Base-by-base conservation (phyloP, 1,139 yeast genomes). In the Yamadazyma sp. region DNA sequence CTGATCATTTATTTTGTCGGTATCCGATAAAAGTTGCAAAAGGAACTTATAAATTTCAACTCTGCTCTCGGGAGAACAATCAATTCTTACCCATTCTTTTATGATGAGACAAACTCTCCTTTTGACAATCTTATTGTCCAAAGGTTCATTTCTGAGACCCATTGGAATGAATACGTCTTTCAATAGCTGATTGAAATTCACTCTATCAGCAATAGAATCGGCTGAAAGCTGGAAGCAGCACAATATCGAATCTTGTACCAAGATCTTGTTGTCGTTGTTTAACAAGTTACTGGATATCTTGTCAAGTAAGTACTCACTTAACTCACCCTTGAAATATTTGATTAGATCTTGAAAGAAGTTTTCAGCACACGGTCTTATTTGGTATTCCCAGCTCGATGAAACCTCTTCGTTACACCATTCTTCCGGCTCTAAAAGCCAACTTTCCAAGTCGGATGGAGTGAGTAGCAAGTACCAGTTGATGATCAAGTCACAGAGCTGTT, bases 361-460 rank as follows among this genome's bases (percentile, higher is more conserved):
- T 49, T 89, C 96, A 0, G 96, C 89, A 59, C 96, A 87, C 2
- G 95, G 90, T 38, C 96, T 71, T 6, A 89, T 73, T 53, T 87
- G 92, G 54, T 70, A 88, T 54, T 90, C 97, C 80, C 88, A 88
- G 51, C 86, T 82, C 6, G 80, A 70, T 30, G 83, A 76, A 41
- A 82, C 66, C 49, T 89, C 95, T 54, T 86, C 95, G 46, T 81
- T 81, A 24, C 87, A 80, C 88, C 95, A 92, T 54, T 87, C 96
- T 58, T 89, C 97, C 0, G 97, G 96, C 43, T 88, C 96, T 24
- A 76, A 60, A 11, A 70, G 60, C 97, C 97, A 92, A 33, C 78
- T 67, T 49, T 86, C 95, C 35, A 90, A 62, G 54, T 90, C 97
- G 1, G 76, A 62, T 0, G 90, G 86, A 39, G 82, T 78, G 34